A percentile compares a stretch with the other conserved stretches of the same genome.
These are phyloP conservation scores for Coemansia biformis DNA, from an alignment of 192 early-diverging fungal species.

Conservation along the genomic window DNA sequence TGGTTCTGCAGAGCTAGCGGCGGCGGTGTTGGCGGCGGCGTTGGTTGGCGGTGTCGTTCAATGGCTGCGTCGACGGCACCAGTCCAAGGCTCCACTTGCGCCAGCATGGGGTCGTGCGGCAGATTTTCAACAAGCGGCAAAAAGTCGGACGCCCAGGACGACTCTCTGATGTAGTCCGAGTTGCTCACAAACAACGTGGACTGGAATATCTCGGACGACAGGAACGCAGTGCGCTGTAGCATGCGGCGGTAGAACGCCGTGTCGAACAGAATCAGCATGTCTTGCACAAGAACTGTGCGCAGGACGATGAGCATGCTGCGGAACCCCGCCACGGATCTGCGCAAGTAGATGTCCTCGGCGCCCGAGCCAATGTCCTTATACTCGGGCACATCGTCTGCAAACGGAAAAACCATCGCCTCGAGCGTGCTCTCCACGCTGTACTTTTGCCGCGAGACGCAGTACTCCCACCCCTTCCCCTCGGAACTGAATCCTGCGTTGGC, in stretches of 20 bases:
- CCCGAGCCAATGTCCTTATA: slow-evolving; percentile 1
- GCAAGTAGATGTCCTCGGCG: slow-evolving; percentile 1
- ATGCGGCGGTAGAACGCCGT: slow-evolving; percentile 36
- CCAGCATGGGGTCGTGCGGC: slow-evolving; percentile 5
- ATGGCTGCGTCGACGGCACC: no score
- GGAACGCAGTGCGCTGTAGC: slow-evolving; percentile 15
- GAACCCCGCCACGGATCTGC: slow-evolving; percentile 15
- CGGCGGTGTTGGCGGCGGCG: no score
- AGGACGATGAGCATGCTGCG: slow-evolving; percentile 36
- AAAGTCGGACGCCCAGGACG: slow-evolving; percentile 17
- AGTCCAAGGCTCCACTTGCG: no score
- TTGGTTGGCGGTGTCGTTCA: no score
- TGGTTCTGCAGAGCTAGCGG: no score
- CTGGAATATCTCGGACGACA: slow-evolving; percentile 25
- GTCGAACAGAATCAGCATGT: slow-evolving; percentile 29
- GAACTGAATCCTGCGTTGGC: slow-evolving; percentile 20
- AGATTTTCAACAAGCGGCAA: slow-evolving; percentile 7
- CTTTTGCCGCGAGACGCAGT: slow-evolving; percentile 13
- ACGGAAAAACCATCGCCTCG: slow-evolving; percentile 29
- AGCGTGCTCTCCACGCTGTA: slow-evolving; percentile 1
- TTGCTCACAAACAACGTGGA: slow-evolving; percentile 4
- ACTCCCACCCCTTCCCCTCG: background rate
- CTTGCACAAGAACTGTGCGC: slow-evolving; percentile 28
- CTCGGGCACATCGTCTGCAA: slow-evolving; percentile 25
- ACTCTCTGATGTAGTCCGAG: slow-evolving; percentile 7